Evolutionary conservation across 768 basidiomycete genomes (phyloP).

Genomic region (Tephrocybe sp.): DNA sequence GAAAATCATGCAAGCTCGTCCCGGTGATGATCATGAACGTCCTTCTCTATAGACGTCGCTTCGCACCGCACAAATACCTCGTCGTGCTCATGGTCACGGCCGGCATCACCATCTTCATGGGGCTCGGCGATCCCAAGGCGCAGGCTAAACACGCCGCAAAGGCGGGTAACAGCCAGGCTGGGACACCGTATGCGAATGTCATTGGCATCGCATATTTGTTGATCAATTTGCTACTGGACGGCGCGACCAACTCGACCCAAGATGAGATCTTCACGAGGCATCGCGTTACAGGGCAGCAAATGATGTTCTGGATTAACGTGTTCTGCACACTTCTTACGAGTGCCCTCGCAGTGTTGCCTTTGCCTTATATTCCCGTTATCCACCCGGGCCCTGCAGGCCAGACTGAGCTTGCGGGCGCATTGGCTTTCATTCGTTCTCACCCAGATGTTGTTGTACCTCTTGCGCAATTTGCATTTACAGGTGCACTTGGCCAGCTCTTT

Average conservation of each 20-base stretch:
- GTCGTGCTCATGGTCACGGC: slow-evolving; percentile 91
- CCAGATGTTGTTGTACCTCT: slow-evolving; percentile 75
- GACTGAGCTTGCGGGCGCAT: slow-evolving; percentile 65
- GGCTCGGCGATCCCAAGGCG: slow-evolving; percentile 64
- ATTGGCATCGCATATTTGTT: slow-evolving; percentile 77
- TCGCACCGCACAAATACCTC: slow-evolving; percentile 92
- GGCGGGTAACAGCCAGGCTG: slow-evolving; percentile 28
- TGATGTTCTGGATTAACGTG: slow-evolving; percentile 98
- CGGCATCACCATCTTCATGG: slow-evolving; percentile 95
- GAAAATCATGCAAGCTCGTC: slow-evolving; percentile 98
- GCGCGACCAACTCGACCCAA: slow-evolving; percentile 93
- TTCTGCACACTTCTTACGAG: slow-evolving; percentile 78
- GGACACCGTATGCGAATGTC: slow-evolving; percentile 53
- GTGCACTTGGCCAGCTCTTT: slow-evolving; percentile 94
- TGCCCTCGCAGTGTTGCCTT: slow-evolving; percentile 68
- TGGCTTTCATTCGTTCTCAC: slow-evolving; percentile 76
- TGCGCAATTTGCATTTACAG: slow-evolving; percentile 83
- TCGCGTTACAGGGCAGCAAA: slow-evolving; percentile 84
- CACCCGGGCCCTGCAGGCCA: slow-evolving; percentile 62
- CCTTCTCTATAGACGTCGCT: slow-evolving; percentile 87
- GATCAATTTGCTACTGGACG: slow-evolving; percentile 89
- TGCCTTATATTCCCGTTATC: slow-evolving; percentile 81
- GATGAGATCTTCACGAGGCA: slow-evolving; percentile 90
- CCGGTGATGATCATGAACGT: slow-evolving; percentile 99
- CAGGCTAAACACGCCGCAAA: slow-evolving; percentile 38